Evolutionary conservation across 1,139 yeast genomes (phyloP).

Genomic region (Yamadazyma buinensis): DNA sequence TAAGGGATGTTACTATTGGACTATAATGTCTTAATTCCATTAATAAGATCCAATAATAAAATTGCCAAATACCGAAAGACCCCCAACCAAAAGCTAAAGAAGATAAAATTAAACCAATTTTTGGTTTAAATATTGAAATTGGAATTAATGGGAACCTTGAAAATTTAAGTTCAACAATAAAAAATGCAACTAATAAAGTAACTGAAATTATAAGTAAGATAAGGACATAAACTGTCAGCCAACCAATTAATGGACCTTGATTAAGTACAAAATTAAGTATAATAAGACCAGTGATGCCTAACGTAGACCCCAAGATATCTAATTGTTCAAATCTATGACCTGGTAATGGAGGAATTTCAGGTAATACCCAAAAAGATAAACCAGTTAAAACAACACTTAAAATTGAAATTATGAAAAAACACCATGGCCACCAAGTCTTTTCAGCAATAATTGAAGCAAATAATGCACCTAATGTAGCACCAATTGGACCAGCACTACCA

Average conservation of each 20-base stretch:
- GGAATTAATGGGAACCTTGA: constrained; percentile 45
- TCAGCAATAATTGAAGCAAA: constrained; percentile 47
- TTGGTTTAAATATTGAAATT: constrained; percentile 31
- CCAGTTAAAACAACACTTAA: constrained; percentile 26
- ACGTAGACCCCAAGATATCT: constrained; percentile 43
- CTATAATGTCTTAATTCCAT: constrained; percentile 43
- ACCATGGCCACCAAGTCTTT: constrained; percentile 50
- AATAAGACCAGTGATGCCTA: constrained; percentile 47
- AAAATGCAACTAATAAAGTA: constrained; percentile 27
- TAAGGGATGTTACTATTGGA: constrained; percentile 40
- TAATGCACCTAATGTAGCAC: constrained; percentile 48
- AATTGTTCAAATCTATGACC: constrained; percentile 16
- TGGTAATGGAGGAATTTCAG: constrained; percentile 7
- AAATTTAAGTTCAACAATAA: constrained; percentile 24
- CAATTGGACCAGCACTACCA: constrained; percentile 55
- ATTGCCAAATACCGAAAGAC: constrained; percentile 52
- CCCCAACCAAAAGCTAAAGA: constrained; percentile 53
- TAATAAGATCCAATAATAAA: constrained; percentile 39
- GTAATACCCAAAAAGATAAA: constrained; percentile 35
- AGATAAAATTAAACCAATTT: constrained; percentile 33
- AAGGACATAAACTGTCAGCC: constrained; percentile 45
- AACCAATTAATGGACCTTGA: constrained; percentile 53
- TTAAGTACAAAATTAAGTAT: constrained; percentile 51
- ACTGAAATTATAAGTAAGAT: constrained; percentile 42
- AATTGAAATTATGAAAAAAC: constrained; percentile 44